Evolutionary conservation across 306 rosid species (phyloP).

Genomic region (Inga laurina): DNA sequence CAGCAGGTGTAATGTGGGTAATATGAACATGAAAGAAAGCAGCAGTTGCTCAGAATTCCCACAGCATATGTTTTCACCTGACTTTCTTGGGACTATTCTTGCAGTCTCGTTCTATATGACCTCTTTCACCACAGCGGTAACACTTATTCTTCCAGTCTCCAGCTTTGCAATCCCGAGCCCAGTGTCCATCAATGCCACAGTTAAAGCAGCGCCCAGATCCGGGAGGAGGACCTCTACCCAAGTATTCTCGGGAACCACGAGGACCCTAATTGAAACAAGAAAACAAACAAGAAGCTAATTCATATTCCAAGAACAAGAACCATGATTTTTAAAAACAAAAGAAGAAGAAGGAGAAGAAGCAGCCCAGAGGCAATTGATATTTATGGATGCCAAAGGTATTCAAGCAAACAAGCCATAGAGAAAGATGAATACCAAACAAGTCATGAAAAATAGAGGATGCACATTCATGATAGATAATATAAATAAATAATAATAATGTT

Average conservation of each 20-base stretch:
- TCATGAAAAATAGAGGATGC: background rate
- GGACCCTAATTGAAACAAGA: conserved; percentile 43
- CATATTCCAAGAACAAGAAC: background rate
- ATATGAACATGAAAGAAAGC: background rate
- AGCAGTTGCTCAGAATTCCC: background rate
- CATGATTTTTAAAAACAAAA: background rate
- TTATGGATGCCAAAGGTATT: background rate
- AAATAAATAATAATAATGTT: background rate
- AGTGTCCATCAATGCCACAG: conserved; percentile 73
- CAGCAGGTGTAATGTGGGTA: background rate
- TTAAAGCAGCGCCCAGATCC: conserved; percentile 80
- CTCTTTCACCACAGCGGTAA: conserved; percentile 80
- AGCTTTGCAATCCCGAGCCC: conserved; percentile 83
- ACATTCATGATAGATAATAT: background rate
- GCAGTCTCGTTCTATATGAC: conserved; percentile 71
- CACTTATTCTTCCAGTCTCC: conserved; percentile 84
- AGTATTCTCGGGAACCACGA: conserved; percentile 62
- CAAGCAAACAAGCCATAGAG: background rate
- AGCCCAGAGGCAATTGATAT: background rate
- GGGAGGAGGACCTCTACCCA: conserved; percentile 74
- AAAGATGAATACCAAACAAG: background rate
- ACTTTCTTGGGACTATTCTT: conserved; percentile 66
- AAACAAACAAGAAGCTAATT: background rate
- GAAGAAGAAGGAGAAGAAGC: too few species aligned
- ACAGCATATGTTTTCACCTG: conserved; percentile 36